Percentiles rank a stretch among this genome's conserved stretches.
phyloP scores from a whole-genome alignment of 306 rosid genomes.

The Arachis hypogaea region DNA sequence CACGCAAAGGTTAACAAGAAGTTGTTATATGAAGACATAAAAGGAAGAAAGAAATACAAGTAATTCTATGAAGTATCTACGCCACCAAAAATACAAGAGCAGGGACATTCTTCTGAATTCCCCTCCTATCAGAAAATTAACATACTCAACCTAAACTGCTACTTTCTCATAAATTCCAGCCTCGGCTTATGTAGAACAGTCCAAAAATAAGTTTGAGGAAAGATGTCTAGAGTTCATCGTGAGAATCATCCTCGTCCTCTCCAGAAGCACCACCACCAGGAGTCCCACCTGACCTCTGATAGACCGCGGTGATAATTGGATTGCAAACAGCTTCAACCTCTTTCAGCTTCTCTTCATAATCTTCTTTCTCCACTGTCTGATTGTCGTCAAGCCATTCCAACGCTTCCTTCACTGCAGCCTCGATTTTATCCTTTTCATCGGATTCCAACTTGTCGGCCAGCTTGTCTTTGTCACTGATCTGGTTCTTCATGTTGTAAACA shows the following conservation, averaged over 20 bases:
- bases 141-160: conserved; percentile 48
- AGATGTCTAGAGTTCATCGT: conserved; percentile 75
- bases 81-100: conserved; percentile 48
- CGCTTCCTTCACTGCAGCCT: conserved; percentile 89
- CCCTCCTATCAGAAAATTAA: conserved; percentile 48
- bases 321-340: conserved; percentile 98
- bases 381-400: conserved; percentile 97
- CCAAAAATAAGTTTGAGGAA: conserved; percentile 25
- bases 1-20: conserved; percentile 1
- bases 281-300: conserved; percentile 91
- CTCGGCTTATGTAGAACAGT: conserved; percentile 24
- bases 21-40: conserved; percentile 26
- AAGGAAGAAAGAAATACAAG: conserved; percentile 35
- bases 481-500: conserved; percentile 94
- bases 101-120: conserved; percentile 41
- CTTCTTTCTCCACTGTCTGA: conserved; percentile 90
- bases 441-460: conserved; percentile 93
- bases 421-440: conserved; percentile 94
- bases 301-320: conserved; percentile 85
- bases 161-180: conserved; percentile 40
- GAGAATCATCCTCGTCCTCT: conserved; percentile 85
- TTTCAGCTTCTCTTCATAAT: conserved; percentile 93
- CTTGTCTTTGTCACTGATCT: conserved; percentile 90
- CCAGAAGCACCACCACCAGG: conserved; percentile 70
- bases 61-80: conserved; percentile 40